Percentiles rank a stretch among this genome's conserved stretches.
Conservation (phyloP, 1,139 yeast species). For the Suhomyces bribrorum region DNA sequence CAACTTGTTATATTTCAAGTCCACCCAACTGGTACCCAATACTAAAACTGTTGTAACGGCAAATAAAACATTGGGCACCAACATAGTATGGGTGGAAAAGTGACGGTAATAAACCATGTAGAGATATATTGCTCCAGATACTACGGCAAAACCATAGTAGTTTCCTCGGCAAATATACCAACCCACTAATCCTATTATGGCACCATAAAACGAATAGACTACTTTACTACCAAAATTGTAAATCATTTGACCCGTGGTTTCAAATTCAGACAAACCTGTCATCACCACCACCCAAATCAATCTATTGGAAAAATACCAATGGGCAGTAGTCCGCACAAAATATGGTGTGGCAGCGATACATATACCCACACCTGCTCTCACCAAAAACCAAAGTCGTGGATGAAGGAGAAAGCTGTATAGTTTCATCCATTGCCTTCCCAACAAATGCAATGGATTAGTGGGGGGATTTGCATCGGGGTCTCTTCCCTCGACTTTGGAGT, state of each 20-base stretch:
- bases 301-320: constrained; percentile 32
- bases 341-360: constrained; percentile 31
- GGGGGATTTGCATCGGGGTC: constrained; percentile 39
- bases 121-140: constrained; percentile 29
- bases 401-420: constrained; percentile 21
- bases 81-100: constrained; percentile 32
- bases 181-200: constrained; percentile 34
- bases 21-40: constrained; percentile 40
- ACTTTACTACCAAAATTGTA: constrained; percentile 31
- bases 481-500: constrained; percentile 17
- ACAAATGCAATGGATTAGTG: constrained; percentile 21
- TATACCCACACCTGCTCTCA: constrained; percentile 29
- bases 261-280: constrained; percentile 35
- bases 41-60: constrained; percentile 35
- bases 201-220: constrained; percentile 33
- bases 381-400: constrained; percentile 35
- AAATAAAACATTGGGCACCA: constrained; percentile 33
- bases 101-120: constrained; percentile 33
- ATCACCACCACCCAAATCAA: constrained; percentile 39
- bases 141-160: constrained; percentile 35
- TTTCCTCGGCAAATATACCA: constrained; percentile 44
- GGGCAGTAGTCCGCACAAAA: constrained; percentile 32
- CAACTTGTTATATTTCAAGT: constrained; percentile 20
- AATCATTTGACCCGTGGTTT: constrained; percentile 37
- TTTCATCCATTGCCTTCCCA: constrained; percentile 21